Percentiles rank a stretch among this genome's conserved stretches.
These are phyloP conservation scores for Canariomyces notabilis DNA, from an alignment of 2,329 filamentous ascomycete species.

Conservation along the genomic window DNA sequence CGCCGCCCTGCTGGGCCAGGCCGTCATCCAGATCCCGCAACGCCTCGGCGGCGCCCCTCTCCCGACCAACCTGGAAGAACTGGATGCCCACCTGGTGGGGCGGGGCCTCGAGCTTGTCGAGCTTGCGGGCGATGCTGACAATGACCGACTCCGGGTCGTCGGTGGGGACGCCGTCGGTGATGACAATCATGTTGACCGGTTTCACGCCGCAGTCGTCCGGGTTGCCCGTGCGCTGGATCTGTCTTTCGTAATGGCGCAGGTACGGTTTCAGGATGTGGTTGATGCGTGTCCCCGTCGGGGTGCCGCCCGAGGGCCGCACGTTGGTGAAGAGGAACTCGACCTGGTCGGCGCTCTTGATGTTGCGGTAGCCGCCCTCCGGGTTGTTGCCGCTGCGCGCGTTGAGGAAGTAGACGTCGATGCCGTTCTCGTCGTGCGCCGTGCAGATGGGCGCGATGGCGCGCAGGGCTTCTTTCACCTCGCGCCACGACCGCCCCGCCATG, in stretches of 20 bases:
- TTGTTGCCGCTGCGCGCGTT: slow-evolving; percentile 52
- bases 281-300: slow-evolving; percentile 70
- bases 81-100: slow-evolving; percentile 85
- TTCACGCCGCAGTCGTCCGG: slow-evolving; percentile 35
- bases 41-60: slow-evolving; percentile 57
- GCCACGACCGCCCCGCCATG: slow-evolving; percentile 76
- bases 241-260: slow-evolving; percentile 48
- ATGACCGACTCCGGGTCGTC: slow-evolving; percentile 75
- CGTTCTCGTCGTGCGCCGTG: slow-evolving; percentile 71
- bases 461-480: slow-evolving; percentile 66
- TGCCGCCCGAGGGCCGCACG: slow-evolving; percentile 60
- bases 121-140: slow-evolving; percentile 59
- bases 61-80: slow-evolving; percentile 89
- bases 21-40: slow-evolving; percentile 73
- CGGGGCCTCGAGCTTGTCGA: slow-evolving; percentile 65
- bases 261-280: slow-evolving; percentile 70
- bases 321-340: slow-evolving; percentile 67
- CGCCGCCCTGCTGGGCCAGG: slow-evolving; percentile 47
- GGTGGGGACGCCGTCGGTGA: slow-evolving; percentile 79
- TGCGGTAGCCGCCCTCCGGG: slow-evolving; percentile 53
- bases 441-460: slow-evolving; percentile 75
- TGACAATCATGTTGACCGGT: slow-evolving; percentile 75
- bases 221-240: slow-evolving; percentile 30
- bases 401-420: slow-evolving; percentile 87
- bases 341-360: slow-evolving; percentile 52